Base-by-base conservation (phyloP, 176 grass and related monocot species). In the Carex parvula region DNA sequence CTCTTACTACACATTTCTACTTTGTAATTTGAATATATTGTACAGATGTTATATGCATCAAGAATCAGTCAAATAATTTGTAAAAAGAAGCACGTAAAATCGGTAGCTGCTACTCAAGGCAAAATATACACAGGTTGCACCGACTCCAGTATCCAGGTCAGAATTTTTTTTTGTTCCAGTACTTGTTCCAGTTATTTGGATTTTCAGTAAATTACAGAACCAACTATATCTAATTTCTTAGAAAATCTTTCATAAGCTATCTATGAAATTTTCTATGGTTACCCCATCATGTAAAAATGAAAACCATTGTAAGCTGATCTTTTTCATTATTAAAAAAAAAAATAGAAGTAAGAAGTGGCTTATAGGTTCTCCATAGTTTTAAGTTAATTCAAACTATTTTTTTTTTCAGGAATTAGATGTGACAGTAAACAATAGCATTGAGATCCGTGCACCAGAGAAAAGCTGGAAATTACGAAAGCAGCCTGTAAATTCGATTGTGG, bases 71-170 rank as follows among this genome's bases (percentile, higher is more conserved):
- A 94, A 60, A 84, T 81, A 74, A 89, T 95, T 70, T 99, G 90
- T 84, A 95, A 94, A 89, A 90, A 87, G 70, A 99, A 95, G 56
- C 91, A 89, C 77, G 70, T 91, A 41, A 95, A 94, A 88, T 92
- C 89, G 65, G 61, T 99, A 89, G 86, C 88, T 86, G 61, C 90
- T 78, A 84, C 72, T 68, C 88, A 93, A 57, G 96, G 93, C 7
- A 99, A 95, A 94, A 80, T 85, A 85, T 99, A 95, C 81, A 91
- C 95, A 84, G 93, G 96, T 20, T 99, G 96, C 85, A 67, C 85
- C 52, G 93, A 95, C 88, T 88, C 81, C 44, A 95, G 96, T 87
- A 92, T 95, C 84, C 96, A 95, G 96, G 96, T 99, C 78, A 37
- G 79, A 89, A 88, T 82, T 55, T 83, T n/a, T 65, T 80, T 58